Base-by-base conservation (phyloP, 2,329 filamentous ascomycete species). In the Immersiporthe knoxdaviesiana region DNA sequence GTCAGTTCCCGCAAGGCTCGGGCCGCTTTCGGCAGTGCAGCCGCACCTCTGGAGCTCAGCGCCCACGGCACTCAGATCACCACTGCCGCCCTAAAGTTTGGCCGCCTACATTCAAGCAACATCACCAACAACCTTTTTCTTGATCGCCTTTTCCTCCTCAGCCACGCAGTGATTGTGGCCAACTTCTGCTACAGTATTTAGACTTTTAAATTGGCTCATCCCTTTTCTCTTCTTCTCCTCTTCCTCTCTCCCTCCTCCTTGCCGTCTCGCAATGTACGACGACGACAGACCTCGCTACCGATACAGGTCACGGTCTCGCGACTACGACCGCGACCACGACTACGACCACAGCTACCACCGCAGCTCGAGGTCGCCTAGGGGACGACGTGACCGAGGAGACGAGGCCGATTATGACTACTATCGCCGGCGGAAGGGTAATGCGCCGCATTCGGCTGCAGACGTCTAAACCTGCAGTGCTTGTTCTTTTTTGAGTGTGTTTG, bases 401-500 rank as follows among this genome's bases (percentile, higher is more conserved):
- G 69, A 74, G 63, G 68, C 72, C 73, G 74, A 76, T 76, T 77
- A 79, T 75, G 79, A 81, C 74, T 78, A 79, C 77, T 78, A 80
- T 75, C 82, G 79, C 79, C 79, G 81, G 80, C 80, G 82, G 81
- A 83, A 85, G 81, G 84, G 76, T 77, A 77, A 74, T 73, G 66
- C n/a, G n/a, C 67, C 66, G 70, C 66, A 68, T 60, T 60, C 59
- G 24, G 68, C 68, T 69, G 65, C 54, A 71, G 64, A 44, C 65
- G 32, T 30, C 37, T 47, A 2, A 64, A 44, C 61, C 35, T 50
- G 54, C 32, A 47, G 58, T 58, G 60, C 52, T 39, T 62, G 44
- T 63, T 62, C 63, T 56, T 54, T 41, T 44, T 67, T 63, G 32
- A 27, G 7, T 44, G 7, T 44, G 35, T 62, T 10, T 44, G 39